Evolutionary conservation across 371 early-diverging fungal species (phyloP).

Genomic region (Parasitella parasitica): DNA sequence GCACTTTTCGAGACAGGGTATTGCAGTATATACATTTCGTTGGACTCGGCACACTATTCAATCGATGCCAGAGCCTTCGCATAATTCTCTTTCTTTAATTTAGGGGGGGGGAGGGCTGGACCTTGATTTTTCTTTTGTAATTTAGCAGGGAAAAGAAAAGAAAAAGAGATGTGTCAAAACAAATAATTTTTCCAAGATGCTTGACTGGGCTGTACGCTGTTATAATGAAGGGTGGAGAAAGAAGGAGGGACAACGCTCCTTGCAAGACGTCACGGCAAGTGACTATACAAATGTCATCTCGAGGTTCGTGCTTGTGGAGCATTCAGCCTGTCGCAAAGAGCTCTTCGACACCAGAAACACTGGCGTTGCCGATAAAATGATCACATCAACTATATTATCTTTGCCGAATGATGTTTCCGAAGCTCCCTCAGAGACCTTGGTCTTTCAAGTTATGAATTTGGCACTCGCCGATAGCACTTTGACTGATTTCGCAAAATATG

Average conservation of each 20-base stretch:
- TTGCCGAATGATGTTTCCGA: no score
- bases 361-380: no score
- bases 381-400: no score
- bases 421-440: no score
- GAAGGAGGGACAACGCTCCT: neutral
- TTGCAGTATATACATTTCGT: slow-evolving; percentile 28
- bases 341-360: no score
- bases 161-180: neutral
- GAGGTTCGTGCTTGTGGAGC: neutral
- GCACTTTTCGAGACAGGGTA: neutral
- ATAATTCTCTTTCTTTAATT: slow-evolving; percentile 3
- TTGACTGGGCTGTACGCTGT: neutral
- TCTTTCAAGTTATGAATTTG: no score
- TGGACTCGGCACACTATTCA: slow-evolving; percentile 21
- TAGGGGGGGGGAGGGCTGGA: neutral
- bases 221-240: neutral
- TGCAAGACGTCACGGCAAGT: neutral
- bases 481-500: no score
- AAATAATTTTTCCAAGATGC: neutral
- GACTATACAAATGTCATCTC: neutral
- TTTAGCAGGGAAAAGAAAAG: neutral
- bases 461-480: no score
- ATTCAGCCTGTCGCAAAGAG: neutral
- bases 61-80: slow-evolving; percentile 35
- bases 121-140: neutral